A percentile compares a stretch with the other conserved stretches of the same genome.
Evolutionary conservation across 257 asterid genomes (phyloP).

Genomic region (Nicotiana tomentosiformis): DNA sequence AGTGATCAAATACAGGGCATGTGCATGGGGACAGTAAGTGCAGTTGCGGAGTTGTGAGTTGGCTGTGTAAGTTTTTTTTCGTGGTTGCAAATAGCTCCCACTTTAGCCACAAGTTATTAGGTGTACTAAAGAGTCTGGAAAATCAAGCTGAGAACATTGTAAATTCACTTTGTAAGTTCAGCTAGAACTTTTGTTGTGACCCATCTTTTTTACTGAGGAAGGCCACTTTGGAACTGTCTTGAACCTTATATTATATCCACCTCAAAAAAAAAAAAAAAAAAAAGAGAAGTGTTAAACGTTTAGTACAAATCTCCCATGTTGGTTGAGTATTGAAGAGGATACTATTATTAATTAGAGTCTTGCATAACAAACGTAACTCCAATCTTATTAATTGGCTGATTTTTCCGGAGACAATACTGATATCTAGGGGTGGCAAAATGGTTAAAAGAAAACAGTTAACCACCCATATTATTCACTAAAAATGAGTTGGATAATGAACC

Average conservation of each 20-base stretch:
- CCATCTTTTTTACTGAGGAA: background rate
- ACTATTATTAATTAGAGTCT: no score
- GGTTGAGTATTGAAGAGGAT: background rate
- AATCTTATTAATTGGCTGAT: no score
- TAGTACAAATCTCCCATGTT: background rate
- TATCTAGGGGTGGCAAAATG: no score
- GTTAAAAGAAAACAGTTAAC: no score
- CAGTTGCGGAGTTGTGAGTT: background rate
- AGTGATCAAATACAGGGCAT: conserved; percentile 13
- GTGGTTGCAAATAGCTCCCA: background rate
- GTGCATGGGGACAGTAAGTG: conserved; percentile 21
- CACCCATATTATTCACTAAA: no score
- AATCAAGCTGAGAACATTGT: background rate
- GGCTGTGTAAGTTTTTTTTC: background rate
- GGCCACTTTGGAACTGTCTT: background rate
- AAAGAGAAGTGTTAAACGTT: no score
- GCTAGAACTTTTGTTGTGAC: background rate
- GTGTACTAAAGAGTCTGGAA: background rate
- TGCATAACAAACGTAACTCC: background rate
- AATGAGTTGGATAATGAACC: no score
- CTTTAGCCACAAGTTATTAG: background rate
- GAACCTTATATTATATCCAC: background rate
- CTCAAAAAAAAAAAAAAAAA: no score
- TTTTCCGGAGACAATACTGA: no score
- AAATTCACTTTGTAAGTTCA: background rate